Conservation (phyloP, 2,329 filamentous ascomycete genomes). For the Clonostachys rhizophaga region DNA sequence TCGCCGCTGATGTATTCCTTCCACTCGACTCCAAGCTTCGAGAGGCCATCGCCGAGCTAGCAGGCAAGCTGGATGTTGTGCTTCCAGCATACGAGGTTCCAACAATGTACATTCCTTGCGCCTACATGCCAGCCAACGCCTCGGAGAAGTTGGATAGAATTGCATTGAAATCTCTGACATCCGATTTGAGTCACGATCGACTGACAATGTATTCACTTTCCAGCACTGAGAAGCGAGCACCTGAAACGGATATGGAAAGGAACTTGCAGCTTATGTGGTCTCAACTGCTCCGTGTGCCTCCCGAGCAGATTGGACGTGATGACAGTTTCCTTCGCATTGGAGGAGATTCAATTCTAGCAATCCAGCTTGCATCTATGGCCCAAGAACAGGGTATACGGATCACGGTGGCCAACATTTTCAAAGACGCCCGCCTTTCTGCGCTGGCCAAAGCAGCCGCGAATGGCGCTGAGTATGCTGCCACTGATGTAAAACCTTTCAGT, state of each 20-base stretch:
- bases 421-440: slow-evolving; percentile 33
- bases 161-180: neutral
- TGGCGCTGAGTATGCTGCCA: neutral
- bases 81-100: slow-evolving; percentile 10
- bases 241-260: slow-evolving; percentile 2
- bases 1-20: neutral
- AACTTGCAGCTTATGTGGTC: neutral
- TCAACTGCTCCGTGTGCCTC: slow-evolving; percentile 1
- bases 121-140: slow-evolving; percentile 3
- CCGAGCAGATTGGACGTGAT: slow-evolving; percentile 1
- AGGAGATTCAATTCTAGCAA: slow-evolving; percentile 8
- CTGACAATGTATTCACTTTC: neutral
- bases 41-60: slow-evolving; percentile 1
- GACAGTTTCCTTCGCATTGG: slow-evolving; percentile 6
- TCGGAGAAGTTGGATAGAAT: slow-evolving; percentile 6
- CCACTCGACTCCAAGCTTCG: slow-evolving; percentile 1
- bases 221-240: neutral
- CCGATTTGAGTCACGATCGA: neutral
- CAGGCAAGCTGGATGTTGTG: neutral
- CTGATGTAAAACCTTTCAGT: neutral
- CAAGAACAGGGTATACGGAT: slow-evolving; percentile 1
- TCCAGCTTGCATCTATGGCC: slow-evolving; percentile 3
- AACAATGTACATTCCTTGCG: slow-evolving; percentile 4
- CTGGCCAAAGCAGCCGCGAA: neutral
- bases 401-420: slow-evolving; percentile 38